Evolutionary conservation across 73 alveolate species (phyloP).

Genomic region (Paramecium octaurelia): DNA sequence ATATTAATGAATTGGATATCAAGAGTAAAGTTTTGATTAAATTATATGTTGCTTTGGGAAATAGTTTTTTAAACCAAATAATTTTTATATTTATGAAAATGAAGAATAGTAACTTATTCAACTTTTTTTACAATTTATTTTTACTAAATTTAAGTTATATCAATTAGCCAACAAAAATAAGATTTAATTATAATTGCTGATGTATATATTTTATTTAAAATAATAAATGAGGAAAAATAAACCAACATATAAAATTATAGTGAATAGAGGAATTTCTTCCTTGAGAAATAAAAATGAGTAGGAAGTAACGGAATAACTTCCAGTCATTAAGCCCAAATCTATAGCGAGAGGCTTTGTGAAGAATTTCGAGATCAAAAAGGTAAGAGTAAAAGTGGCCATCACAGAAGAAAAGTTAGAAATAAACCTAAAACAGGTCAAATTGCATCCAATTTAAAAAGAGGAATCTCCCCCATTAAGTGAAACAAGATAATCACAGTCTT

Average conservation of each 20-base stretch:
- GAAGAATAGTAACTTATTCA: background rate
- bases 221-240: background rate
- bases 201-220: background rate
- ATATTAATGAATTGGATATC: background rate
- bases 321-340: background rate
- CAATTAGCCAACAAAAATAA: background rate
- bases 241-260: background rate
- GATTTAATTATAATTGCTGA: background rate
- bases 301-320: background rate
- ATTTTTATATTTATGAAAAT: background rate
- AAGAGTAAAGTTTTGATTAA: background rate
- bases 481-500: background rate
- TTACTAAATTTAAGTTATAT: background rate
- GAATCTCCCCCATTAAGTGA: background rate
- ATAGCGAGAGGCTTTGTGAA: background rate
- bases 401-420: background rate
- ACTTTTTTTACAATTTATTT: background rate
- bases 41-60: background rate
- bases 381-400: background rate
- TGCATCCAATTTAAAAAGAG: background rate
- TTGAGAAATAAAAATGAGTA: background rate
- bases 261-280: background rate
- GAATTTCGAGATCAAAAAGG: background rate
- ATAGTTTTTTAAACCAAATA: background rate
- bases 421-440: background rate